Evolutionary conservation across 768 basidiomycete genomes (phyloP).

Genomic region (Leccinellum albellum): DNA sequence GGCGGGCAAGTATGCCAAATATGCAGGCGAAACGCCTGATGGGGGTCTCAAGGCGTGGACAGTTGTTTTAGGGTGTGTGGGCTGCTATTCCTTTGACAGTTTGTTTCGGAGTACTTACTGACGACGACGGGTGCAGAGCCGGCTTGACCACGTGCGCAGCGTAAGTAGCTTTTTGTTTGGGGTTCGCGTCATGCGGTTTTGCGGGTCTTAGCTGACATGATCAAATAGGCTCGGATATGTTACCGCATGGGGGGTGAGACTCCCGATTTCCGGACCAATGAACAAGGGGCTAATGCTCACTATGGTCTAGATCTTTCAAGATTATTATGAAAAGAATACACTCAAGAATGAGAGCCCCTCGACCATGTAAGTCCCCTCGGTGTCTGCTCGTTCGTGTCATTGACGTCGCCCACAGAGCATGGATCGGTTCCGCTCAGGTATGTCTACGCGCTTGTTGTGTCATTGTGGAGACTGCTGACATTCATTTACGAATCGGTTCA

Average conservation of each 20-base stretch:
- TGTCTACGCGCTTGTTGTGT: background rate
- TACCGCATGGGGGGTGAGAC: background rate
- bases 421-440: conserved; percentile 79
- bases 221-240: background rate
- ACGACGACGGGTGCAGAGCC: conserved; percentile 9
- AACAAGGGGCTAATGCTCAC: background rate
- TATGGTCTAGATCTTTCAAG: conserved; percentile 59
- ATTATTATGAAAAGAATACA: conserved; percentile 54
- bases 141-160: conserved; percentile 37
- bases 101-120: background rate
- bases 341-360: conserved; percentile 52
- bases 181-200: background rate
- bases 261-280: background rate
- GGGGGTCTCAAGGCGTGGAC: conserved; percentile 31
- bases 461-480: background rate
- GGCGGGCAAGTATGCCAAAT: conserved; percentile 14
- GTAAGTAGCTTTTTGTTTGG: conserved; percentile 21
- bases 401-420: conserved; percentile 47
- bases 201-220: background rate
- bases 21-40: conserved; percentile 25
- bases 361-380: conserved; percentile 47
- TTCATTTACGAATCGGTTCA: background rate
- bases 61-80: conserved; percentile 27
- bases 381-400: background rate
- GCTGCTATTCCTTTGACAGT: background rate